Base-by-base conservation (phyloP, 352 stramenopile species). In the Saprolegnia diclina region DNA sequence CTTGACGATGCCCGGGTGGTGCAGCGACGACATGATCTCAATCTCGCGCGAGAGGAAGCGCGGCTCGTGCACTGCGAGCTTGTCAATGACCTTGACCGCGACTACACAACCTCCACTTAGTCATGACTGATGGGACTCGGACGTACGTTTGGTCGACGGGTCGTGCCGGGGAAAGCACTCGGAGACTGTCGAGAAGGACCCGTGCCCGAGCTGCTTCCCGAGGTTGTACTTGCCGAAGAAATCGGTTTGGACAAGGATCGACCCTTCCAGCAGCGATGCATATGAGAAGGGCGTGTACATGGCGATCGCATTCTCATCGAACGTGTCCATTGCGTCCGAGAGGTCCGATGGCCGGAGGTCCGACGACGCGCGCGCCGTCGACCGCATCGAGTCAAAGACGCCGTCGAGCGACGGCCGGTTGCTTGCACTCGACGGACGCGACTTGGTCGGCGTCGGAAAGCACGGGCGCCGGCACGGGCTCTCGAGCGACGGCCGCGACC, bases 21-120 rank as follows among this genome's bases (percentile, higher is more conserved):
- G 75, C 26, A 95, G 61, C 0, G 59, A 78, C 69, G 85, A 86
- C 82, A 95, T 89, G 72, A 95, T 92, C 73, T 92, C 85, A n/a
- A 92, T 77, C 71, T 95, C 87, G 26, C 86, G 83, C 73, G 90
- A 91, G 44, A 94, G 74, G 55, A 94, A 94, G 19, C 84, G 81
- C 48, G 89, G 67, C 55, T 91, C 82, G 48, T 89, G 80, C 78
- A 91, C 91, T 74, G 90, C 80, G 21, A 79, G 73, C 75, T 93
- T 93, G 78, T 91, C 85, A 42, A 93, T 89, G 38, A 93, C 88
- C 76, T 93, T 93, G 64, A 89, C 83, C 0, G 85, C 85, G 26
- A 83, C 85, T 46, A 77, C n/a, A n/a, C n/a, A n/a, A n/a, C n/a
- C n/a, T n/a, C n/a, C n/a, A n/a, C n/a, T n/a, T n/a, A n/a, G n/a